These are phyloP conservation scores for Pelargonium cotyledonis DNA, from an alignment of 441 rosid genomes.

Conservation along the genomic window DNA sequence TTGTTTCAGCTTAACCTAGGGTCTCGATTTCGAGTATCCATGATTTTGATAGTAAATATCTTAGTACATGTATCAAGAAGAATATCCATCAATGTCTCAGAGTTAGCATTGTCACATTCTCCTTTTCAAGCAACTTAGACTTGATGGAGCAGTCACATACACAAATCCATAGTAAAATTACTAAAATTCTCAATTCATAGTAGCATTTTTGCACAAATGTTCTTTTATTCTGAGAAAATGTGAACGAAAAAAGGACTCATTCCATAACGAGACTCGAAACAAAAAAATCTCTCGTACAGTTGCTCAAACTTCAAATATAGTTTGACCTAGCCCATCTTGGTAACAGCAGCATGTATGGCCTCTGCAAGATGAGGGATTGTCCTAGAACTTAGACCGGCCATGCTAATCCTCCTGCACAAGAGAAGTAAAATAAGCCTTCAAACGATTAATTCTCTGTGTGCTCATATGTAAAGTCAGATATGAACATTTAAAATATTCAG, in stretches of 20 bases:
- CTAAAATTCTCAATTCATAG: neutral
- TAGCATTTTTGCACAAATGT: constrained; percentile 1
- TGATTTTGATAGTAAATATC: neutral
- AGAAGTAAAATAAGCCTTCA: neutral
- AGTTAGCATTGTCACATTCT: neutral
- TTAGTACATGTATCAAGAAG: neutral
- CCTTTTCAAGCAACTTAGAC: neutral
- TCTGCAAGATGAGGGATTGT: constrained; percentile 37
- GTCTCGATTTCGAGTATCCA: too few relatives aligned
- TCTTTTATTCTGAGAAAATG: neutral
- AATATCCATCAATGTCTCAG: neutral
- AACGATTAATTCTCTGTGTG: neutral
- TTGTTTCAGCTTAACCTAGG: too few relatives aligned
- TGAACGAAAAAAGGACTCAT: neutral
- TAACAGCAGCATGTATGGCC: constrained; percentile 30
- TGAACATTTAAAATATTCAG: neutral
- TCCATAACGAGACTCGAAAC: neutral
- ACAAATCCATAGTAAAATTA: neutral
- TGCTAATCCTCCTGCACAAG: constrained; percentile 27
- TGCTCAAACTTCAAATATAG: neutral
- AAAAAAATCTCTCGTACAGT: neutral
- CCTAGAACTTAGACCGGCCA: constrained; percentile 27
- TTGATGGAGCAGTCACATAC: neutral
- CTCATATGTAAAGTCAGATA: neutral
- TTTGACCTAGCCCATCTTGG: constrained; percentile 6